These are phyloP conservation scores for Backusella circina DNA, from an alignment of 192 early-diverging fungal genomes.

Conservation along the genomic window DNA sequence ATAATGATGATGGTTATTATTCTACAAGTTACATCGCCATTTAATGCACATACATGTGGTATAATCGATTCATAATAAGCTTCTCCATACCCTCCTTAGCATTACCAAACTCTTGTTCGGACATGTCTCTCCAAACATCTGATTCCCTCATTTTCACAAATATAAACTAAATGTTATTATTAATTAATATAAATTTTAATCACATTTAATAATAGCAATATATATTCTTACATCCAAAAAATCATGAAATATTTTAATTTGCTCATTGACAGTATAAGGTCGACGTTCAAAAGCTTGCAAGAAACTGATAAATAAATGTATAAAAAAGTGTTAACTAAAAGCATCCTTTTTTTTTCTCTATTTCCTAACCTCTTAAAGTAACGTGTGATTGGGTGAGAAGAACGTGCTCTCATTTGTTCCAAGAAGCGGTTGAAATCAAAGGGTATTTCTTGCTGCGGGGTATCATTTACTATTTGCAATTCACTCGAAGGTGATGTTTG, in stretches of 20 bases:
- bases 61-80: constrained; percentile 77
- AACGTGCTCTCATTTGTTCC: constrained; percentile 63
- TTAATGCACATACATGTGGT: constrained; percentile 55
- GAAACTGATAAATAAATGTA: constrained; percentile 44
- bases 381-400: constrained; percentile 57
- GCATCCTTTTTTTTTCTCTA: background rate
- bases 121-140: constrained; percentile 57
- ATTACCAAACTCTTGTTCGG: constrained; percentile 74
- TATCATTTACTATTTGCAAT: constrained; percentile 7
- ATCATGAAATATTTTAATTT: constrained; percentile 75
- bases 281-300: constrained; percentile 67
- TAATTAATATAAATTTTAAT: background rate
- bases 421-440: constrained; percentile 78
- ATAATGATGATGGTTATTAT: background rate
- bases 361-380: constrained; percentile 52
- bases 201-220: background rate
- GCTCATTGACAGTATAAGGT: constrained; percentile 71
- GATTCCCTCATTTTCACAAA: constrained; percentile 64
- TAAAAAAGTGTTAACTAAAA: background rate
- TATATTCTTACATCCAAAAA: constrained; percentile 48
- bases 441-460: constrained; percentile 22
- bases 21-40: too few species aligned
- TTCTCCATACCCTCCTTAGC: constrained; percentile 84
- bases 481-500: background rate
- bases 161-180: constrained; percentile 52